phyloP scores from a whole-genome alignment of 257 asterid species.

The Primulina tabacum region DNA sequence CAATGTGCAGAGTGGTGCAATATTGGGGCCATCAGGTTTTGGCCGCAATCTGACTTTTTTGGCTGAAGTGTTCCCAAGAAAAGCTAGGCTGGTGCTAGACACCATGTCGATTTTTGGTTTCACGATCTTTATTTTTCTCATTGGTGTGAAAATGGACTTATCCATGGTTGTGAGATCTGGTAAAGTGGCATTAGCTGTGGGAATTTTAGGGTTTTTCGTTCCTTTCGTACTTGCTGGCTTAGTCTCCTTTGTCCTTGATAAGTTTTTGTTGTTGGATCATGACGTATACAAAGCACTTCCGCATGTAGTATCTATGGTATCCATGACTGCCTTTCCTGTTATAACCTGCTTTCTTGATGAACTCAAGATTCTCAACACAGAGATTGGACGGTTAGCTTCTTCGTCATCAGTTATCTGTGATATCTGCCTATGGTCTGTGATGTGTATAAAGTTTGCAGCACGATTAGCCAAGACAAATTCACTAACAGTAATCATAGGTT shows the following conservation, averaged over 20 bases:
- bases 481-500: conserved; percentile 29
- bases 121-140: conserved; percentile 52
- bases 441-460: conserved; percentile 33
- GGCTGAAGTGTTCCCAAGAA: conserved; percentile 39
- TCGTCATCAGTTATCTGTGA: conserved; percentile 61
- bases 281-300: conserved; percentile 41
- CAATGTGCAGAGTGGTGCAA: conserved; percentile 51
- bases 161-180: conserved; percentile 52
- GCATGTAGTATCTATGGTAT: conserved; percentile 35
- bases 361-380: conserved; percentile 64
- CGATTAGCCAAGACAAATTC: conserved; percentile 35
- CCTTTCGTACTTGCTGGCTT: conserved; percentile 49
- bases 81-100: conserved; percentile 48
- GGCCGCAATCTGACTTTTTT: conserved; percentile 40
- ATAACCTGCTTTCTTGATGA: conserved; percentile 62
- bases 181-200: conserved; percentile 51
- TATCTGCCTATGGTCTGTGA: conserved; percentile 45
- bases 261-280: conserved; percentile 38
- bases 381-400: conserved; percentile 63
- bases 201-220: conserved; percentile 48
- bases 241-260: conserved; percentile 41
- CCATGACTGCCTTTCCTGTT: conserved; percentile 73
- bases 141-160: conserved; percentile 61
- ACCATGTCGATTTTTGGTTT: conserved; percentile 58
- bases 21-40: conserved; percentile 60